These are phyloP conservation scores for Betula pendula DNA, from an alignment of 306 rosid species.

Conservation along the genomic window DNA sequence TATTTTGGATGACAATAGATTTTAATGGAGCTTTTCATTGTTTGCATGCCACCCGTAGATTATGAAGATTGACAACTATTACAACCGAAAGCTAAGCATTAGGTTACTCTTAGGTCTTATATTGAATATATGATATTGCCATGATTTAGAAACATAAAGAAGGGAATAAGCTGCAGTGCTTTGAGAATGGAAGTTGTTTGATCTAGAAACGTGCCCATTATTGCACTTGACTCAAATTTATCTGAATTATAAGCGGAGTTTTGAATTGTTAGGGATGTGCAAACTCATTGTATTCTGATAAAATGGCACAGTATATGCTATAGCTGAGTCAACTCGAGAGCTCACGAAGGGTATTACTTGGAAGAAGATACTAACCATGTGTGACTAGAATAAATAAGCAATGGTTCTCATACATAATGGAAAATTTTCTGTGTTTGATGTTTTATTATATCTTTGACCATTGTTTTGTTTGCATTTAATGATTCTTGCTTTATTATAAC, in stretches of 20 bases:
- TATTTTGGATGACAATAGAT: neutral
- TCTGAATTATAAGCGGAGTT: neutral
- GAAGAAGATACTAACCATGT: neutral
- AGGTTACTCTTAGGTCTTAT: too few relatives aligned
- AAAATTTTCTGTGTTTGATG: neutral
- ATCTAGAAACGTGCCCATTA: too few relatives aligned
- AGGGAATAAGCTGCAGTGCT: too few relatives aligned
- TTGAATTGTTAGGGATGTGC: neutral
- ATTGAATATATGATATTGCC: too few relatives aligned
- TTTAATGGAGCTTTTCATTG: neutral
- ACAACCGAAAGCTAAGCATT: too few relatives aligned
- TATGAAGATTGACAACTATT: too few relatives aligned
- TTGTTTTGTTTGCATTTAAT: neutral
- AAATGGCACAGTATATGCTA: neutral
- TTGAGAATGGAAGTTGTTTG: too few relatives aligned
- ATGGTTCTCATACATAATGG: neutral
- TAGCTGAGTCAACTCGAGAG: neutral
- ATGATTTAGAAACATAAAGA: too few relatives aligned
- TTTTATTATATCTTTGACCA: too few relatives aligned
- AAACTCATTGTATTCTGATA: neutral
- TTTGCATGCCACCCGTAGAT: neutral
- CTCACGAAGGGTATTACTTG: neutral
- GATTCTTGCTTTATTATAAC: neutral
- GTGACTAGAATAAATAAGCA: neutral
- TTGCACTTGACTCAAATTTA: too few relatives aligned